Evolutionary conservation across 2,329 filamentous ascomycete genomes (phyloP), one percentile per base, ranked within the genome.

Genomic region (Eutypella sp.): DNA sequence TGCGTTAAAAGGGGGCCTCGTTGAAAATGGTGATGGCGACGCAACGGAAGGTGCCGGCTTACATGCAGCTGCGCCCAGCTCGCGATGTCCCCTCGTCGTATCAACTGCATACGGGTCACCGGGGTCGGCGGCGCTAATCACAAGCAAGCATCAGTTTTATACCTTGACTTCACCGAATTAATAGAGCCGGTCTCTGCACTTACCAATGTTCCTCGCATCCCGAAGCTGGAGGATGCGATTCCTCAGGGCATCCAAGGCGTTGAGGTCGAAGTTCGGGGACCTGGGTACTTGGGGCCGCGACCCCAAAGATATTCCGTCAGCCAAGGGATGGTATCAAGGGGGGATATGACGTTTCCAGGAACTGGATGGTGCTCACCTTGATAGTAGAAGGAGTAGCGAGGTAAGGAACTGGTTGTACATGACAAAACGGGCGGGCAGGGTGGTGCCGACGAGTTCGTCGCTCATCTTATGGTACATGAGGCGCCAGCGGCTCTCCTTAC

Each of bases 391-490:
- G 49, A 70, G 67, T 24, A 82, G 59, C 24, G 74, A 62, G 2
- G 64, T 60, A 40, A 83, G 58, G 51, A 77, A 81, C 42, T 74
- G 68, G 51, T 80, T 79, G 57, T 79, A 82, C 44, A 80, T 67
- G 23, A 70, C 60, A 49, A 83, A 82, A 6, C 78, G 68, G 15
- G 74, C 71, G 1, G 72, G 72, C 2, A 84, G 63, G 5, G 67
- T 66, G 25, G 78, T 68, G 0, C 74, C 75, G 2, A 67, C 71
- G 3, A 71, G 72, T 56, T 82, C 76, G 20, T 73, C 68, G 7
- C 69, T 71, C 70, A 83, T 71, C 5, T 66, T 63, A 58, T 81
- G 70, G 56, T 75, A 79, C 77, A 83, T 82, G 52, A 70, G 71
- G 36, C 72, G 70, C 80, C 81, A 84, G 44, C 78, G 71, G 29